A percentile compares a stretch with the other conserved stretches of the same genome.
phyloP scores from a whole-genome alignment of 2,329 filamentous ascomycete species.

The Neofusicoccum ribis region DNA sequence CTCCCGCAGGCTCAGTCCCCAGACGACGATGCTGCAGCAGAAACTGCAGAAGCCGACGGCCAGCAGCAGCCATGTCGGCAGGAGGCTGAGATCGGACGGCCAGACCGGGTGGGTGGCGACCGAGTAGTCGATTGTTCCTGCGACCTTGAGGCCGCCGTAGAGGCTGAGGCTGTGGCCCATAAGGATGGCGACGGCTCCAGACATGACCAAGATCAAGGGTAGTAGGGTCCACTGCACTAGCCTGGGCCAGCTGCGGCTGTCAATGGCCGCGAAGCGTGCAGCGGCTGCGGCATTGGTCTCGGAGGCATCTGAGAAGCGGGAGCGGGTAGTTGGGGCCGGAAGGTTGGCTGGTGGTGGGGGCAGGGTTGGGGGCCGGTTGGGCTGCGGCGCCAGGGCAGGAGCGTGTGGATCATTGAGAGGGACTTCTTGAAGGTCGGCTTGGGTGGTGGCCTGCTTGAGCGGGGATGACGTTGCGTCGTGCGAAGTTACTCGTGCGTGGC shows the following conservation, averaged over 20 bases:
- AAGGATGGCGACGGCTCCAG: conserved; percentile 4
- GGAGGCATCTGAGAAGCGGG: conserved; percentile 4
- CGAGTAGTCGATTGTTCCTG: background rate
- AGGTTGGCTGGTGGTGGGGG: background rate
- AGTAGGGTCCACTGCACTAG: conserved; percentile 7
- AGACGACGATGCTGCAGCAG: conserved; percentile 4
- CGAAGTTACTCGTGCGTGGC: background rate
- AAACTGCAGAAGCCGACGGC: conserved; percentile 1
- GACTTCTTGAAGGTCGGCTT: background rate
- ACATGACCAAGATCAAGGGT: background rate
- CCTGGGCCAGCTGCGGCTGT: background rate
- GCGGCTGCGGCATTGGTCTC: background rate
- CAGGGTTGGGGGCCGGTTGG: background rate
- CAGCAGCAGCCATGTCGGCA: conserved; percentile 14
- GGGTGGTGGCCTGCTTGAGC: background rate
- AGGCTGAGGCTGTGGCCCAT: conserved; percentile 13
- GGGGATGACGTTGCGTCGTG: conserved; percentile 3
- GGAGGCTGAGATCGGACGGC: conserved; percentile 7
- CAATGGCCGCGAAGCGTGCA: background rate
- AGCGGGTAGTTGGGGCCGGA: background rate
- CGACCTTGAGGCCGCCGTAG: conserved; percentile 14
- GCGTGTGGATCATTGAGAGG: background rate
- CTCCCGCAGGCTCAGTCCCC: conserved; percentile 19
- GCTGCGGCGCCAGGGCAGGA: background rate
- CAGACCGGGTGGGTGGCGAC: background rate